These are phyloP conservation scores for Boletus huronensis DNA, from an alignment of 768 basidiomycete genomes.

Conservation along the genomic window DNA sequence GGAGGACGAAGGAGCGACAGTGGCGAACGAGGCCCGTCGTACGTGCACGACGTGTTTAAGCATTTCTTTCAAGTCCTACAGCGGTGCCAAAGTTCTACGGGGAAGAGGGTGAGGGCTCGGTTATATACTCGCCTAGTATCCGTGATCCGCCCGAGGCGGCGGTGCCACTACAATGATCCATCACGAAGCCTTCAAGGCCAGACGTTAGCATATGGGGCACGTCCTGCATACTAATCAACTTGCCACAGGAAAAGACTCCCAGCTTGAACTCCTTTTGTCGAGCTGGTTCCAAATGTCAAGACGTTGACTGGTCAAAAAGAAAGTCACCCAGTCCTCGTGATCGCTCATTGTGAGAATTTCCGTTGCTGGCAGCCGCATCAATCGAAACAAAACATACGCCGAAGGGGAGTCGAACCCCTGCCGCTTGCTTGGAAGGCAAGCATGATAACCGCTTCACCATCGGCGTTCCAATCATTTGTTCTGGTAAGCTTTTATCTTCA, in stretches of 20 bases:
- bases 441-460: constrained; percentile 94
- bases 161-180: neutral
- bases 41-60: constrained; percentile 16
- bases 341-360: neutral
- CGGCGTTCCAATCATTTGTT: constrained; percentile 31
- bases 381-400: constrained; percentile 24
- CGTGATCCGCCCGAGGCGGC: constrained; percentile 17
- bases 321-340: neutral
- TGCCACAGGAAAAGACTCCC: neutral
- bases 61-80: constrained; percentile 8
- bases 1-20: constrained; percentile 16
- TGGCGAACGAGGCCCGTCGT: constrained; percentile 26
- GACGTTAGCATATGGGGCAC: neutral
- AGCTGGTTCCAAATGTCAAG: neutral
- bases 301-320: neutral
- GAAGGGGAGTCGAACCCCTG: constrained; percentile 78
- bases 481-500: neutral
- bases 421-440: constrained; percentile 84
- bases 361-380: neutral
- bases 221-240: neutral
- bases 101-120: neutral
- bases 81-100: neutral
- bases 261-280: neutral
- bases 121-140: constrained; percentile 8
- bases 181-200: neutral